Conservation (phyloP, 2,329 filamentous ascomycete species). For the Knufia petricola region DNA sequence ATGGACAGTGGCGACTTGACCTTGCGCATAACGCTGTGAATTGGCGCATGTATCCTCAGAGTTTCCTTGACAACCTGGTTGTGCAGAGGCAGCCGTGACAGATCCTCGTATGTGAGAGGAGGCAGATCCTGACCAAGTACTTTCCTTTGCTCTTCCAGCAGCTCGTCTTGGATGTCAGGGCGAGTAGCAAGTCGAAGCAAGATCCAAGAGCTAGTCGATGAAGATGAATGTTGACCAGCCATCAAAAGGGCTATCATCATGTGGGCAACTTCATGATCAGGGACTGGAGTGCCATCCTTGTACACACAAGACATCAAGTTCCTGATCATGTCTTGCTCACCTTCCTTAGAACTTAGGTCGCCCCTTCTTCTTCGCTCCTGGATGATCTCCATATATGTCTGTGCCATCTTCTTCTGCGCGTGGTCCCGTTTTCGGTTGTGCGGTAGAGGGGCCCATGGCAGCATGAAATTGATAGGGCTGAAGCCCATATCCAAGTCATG, state of each 20-base stretch:
- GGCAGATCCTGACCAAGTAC: slow-evolving; percentile 48
- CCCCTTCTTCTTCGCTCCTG: slow-evolving; percentile 44
- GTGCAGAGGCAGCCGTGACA: slow-evolving; percentile 53
- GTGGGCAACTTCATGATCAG: slow-evolving; percentile 68
- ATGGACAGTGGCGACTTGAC: slow-evolving; percentile 58
- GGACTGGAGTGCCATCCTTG: slow-evolving; percentile 59
- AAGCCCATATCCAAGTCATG: slow-evolving; percentile 76
- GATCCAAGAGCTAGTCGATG: slow-evolving; percentile 69
- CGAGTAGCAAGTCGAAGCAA: slow-evolving; percentile 61
- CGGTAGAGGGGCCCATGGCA: slow-evolving; percentile 69
- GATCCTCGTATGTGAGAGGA: slow-evolving; percentile 49
- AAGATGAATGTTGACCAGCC: slow-evolving; percentile 74
- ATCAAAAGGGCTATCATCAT: slow-evolving; percentile 83
- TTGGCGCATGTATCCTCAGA: slow-evolving; percentile 59
- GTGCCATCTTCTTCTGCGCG: slow-evolving; percentile 60
- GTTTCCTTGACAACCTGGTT: slow-evolving; percentile 62
- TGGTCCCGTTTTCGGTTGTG: slow-evolving; percentile 63
- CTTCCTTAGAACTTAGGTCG: slow-evolving; percentile 35
- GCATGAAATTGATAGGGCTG: slow-evolving; percentile 69
- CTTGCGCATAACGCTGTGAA: slow-evolving; percentile 64
- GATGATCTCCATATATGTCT: slow-evolving; percentile 64
- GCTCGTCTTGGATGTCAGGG: slow-evolving; percentile 59
- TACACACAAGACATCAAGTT: slow-evolving; percentile 69
- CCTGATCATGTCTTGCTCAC: slow-evolving; percentile 62
- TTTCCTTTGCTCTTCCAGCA: slow-evolving; percentile 56